phyloP scores from a whole-genome alignment of 495 filamentous ascomycete species.

The Daldinia childiae region DNA sequence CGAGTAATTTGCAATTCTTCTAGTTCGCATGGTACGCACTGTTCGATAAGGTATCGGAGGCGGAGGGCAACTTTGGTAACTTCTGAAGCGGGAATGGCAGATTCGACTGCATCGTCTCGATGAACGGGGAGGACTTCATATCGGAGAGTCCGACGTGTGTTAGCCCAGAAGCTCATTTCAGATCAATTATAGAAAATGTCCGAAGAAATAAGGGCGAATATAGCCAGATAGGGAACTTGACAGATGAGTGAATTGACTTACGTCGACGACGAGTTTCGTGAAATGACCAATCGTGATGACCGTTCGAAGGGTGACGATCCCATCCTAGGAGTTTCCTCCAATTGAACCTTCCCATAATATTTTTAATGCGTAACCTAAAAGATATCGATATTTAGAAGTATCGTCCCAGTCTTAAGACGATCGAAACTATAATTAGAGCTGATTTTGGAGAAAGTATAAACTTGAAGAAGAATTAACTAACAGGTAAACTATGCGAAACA shows the following conservation, averaged over 20 bases:
- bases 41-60: conserved; percentile 89
- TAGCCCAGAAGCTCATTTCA: conserved; percentile 24
- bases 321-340: conserved; percentile 56
- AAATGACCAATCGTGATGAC: conserved; percentile 51
- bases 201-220: background rate
- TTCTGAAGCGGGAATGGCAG: conserved; percentile 71
- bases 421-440: background rate
- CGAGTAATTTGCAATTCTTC: conserved; percentile 74
- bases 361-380: background rate
- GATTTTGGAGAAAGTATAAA: background rate
- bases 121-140: conserved; percentile 70
- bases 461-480: too few relatives aligned
- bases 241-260: conserved; percentile 39
- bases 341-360: conserved; percentile 44
- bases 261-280: conserved; percentile 52
- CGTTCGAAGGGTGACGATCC: conserved; percentile 49
- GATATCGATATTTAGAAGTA: background rate
- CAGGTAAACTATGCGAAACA: background rate
- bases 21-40: conserved; percentile 87
- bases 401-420: background rate
- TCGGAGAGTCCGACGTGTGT: conserved; percentile 24
- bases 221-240: background rate
- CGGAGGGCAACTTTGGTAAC: conserved; percentile 90
- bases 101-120: conserved; percentile 60
- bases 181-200: background rate